Percentiles rank a stretch among this genome's conserved stretches.
Evolutionary conservation across 306 rosid species (phyloP).

Genomic region (Trifolium pratense): DNA sequence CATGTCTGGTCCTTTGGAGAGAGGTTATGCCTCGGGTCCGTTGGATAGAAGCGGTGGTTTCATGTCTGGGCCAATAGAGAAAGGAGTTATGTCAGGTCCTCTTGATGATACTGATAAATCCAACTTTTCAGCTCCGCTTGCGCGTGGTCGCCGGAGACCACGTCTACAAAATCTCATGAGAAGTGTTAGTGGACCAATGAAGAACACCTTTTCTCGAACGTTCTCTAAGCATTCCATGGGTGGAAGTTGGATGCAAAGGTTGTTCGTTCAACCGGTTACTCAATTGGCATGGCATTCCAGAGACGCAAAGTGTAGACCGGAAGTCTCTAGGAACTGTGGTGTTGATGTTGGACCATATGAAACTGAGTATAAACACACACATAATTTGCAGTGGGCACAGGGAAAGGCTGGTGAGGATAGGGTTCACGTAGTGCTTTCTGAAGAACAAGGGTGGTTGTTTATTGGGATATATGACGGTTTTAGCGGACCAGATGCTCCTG

Average conservation of each 20-base stretch:
- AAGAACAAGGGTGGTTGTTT: conserved; percentile 82
- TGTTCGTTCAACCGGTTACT: conserved; percentile 61
- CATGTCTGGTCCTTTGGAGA: conserved; percentile 76
- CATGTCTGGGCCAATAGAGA: conserved; percentile 76
- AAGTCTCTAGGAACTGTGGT: conserved; percentile 47
- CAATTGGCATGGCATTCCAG: conserved; percentile 64
- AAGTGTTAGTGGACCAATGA: conserved; percentile 76
- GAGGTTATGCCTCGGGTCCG: conserved; percentile 63
- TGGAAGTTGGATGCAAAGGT: conserved; percentile 63
- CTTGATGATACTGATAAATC: conserved; percentile 64
- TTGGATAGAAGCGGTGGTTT: conserved; percentile 64
- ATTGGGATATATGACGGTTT: conserved; percentile 79
- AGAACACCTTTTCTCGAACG: conserved; percentile 62
- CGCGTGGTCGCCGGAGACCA: conserved; percentile 56
- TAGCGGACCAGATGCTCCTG: conserved; percentile 80
- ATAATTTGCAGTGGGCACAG: conserved; percentile 78
- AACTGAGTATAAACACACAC: conserved; percentile 54
- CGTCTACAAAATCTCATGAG: conserved; percentile 66
- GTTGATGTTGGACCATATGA: conserved; percentile 52
- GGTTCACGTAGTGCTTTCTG: conserved; percentile 72
- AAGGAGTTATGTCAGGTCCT: conserved; percentile 77
- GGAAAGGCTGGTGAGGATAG: conserved; percentile 85
- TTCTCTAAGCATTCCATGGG: conserved; percentile 60
- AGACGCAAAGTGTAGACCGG: conserved; percentile 58
- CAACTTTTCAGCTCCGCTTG: conserved; percentile 71